Evolutionary conservation across 1,284 basidiomycete genomes (phyloP), one percentile per base, ranked within the genome.

Genomic region (Exsudoporus floridanus): DNA sequence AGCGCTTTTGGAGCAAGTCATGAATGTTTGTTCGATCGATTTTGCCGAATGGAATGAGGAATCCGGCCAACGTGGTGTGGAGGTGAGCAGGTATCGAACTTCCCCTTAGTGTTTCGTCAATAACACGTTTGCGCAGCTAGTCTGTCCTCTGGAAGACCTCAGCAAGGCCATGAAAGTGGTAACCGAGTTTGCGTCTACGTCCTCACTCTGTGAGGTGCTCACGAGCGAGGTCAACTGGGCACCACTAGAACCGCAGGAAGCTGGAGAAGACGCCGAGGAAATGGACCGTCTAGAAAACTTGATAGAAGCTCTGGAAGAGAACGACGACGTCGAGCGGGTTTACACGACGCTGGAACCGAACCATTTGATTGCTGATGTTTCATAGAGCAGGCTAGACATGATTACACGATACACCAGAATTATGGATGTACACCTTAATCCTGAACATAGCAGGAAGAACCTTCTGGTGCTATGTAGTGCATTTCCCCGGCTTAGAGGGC

Each of bases 291-390:
- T 88, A 14, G 69, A 73, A 27, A 67, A 73, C 16, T 69, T 88
- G 36, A 71, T 86, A 36, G 74, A 80, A 35, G 77, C 75, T 10
- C 66, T 90, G 37, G 83, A 87, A 64, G 80, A 76, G 25, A 73
- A 83, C 55, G 83, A 83, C 55, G 86, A 88, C 62, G 81, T 80
- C 14, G 70, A 83, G 50, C 78, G 78, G 41, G 82, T 89, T 38
- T 87, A 81, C 75, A 86, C 83, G 41, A 80, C 76, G 25, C 54
- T 78, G 40, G 76, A 75, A 49, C 53, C 55, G 16, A 70, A 70
- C 34, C 45, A 36, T 54, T 49, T 72, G 19, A 52, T 72, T 30
- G 65, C 55, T 45, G 63, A 60, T 53, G 36, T 49, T 39, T 51
- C 46, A 48, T 69, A 57, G 54, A 50, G 39, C 45, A 58, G 13